Base-by-base conservation (phyloP, 768 basidiomycete species). In the Amanita pallidorosea region DNA sequence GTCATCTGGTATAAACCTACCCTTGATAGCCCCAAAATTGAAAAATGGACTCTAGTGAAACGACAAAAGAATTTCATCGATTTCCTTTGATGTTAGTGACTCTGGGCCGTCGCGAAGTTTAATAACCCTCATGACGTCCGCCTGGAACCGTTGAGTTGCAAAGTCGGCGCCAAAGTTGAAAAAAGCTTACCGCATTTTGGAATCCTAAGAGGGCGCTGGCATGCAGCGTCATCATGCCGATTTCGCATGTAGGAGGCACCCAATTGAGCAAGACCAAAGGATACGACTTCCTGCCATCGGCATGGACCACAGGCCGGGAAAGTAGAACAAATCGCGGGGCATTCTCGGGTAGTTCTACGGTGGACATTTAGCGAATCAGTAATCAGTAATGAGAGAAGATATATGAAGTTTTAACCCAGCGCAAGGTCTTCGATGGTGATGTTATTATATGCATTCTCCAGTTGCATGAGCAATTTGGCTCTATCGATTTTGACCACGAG, bases 401-500 rank as follows among this genome's bases (percentile, higher is more conserved):
- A 34, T 13, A 37, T 34, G 15, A 7, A 42, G n/a, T 34, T n/a
- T 54, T 52, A 56, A 89, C 92, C 92, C 68, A 92, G 84, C n/a
- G 79, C 87, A 34, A 97, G 79, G 13, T 94, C 89, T 58, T 87
- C 85, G 52, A 92, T 79, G 50, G 74, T 75, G 53, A 88, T 83
- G 53, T 79, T 68, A 60, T 85, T 82, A 56, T 88, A 83, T 61
- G 83, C 80, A 49, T 91, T 88, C 29, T 82, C 85, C 59, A 89
- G 83, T 62, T 86, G 84, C 84, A 96, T 85, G 56, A 80, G 61
- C 52, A 94, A 75, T 58, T 81, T 73, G 36, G 72, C 65, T 72
- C 88, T 93, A 75, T 93, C 85, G 68, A 94, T 89, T 79, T 93
- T 94, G 66, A 94, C 81, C 57, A 91, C 70, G 49, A 94, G 71